Evolutionary conservation across 805 yeast genomes (phyloP), one percentile per base, ranked within the genome.

Genomic region (Sugiyamaella chiloensis): DNA sequence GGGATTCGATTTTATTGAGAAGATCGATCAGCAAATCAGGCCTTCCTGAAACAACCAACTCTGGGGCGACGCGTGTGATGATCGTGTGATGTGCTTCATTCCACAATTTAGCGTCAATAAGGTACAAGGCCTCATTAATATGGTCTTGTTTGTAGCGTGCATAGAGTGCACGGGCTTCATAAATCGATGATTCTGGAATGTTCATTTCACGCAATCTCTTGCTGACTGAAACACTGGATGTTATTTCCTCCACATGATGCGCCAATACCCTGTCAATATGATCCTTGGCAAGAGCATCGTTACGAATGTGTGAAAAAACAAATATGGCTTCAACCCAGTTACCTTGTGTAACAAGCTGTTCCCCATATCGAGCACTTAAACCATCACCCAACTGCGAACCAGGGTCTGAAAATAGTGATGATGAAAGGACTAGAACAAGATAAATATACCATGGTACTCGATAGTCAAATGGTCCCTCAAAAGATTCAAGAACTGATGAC

Each of bases 31-130:
- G 47, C 11, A 44, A 45, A 16, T 37, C 53, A 4, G 55, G 42
- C 11, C 62, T 66, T 47, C 76, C 74, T n/a, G 76, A 70, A 12
- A 82, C 75, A 1, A 90, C 78, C 2, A 83, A 76, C 11, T 65
- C 62, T 6, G 98, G 98, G 0, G 91, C 98, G 24, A 88, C 83
- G 2, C 71, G 62, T 1, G 68, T 60, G 6, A 81, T 56, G 3
- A 87, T 65, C 0, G 79, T 66, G 1, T 66, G 60, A 58, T 87
- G 93, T 0, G 96, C 96, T 32, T 78, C 80, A 0, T 65, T 70
- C 69, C 77, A 78, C 42, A 75, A 62, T 8, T 69, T 71, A 0
- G 96, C 96, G 9, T 70, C 72, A 0, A 87, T 65, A 40, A 84
- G 73, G 24, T 82, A 78, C 40, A 73, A 69, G 1, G 82, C 80